These are phyloP conservation scores for Aechmea fasciata DNA, from an alignment of 176 grass and related monocot species.

Conservation along the genomic window DNA sequence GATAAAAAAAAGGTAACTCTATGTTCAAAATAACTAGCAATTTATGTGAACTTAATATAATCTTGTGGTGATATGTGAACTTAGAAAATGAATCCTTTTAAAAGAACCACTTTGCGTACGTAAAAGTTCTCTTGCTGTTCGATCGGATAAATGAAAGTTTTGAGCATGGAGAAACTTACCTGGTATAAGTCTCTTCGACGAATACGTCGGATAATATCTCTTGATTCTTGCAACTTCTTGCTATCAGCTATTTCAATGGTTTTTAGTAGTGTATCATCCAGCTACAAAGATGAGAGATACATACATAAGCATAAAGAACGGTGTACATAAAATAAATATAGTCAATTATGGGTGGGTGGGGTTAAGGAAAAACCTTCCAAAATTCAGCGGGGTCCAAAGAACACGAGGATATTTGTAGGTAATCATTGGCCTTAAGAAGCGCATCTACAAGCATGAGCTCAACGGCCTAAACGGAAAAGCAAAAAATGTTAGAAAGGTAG, in stretches of 20 bases:
- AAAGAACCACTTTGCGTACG: no score
- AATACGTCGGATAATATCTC: constrained; percentile 64
- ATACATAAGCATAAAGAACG: not conserved
- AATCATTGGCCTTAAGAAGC: constrained; percentile 61
- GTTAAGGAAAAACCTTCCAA: constrained; percentile 59
- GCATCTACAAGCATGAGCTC: constrained; percentile 93
- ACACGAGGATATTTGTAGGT: constrained; percentile 67
- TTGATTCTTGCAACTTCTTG: constrained; percentile 57
- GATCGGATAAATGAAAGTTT: no score
- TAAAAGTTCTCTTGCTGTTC: no score
- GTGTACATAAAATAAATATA: constrained; percentile 7
- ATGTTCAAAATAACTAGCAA: no score
- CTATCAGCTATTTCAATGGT: constrained; percentile 60
- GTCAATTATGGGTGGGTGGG: constrained; percentile 9
- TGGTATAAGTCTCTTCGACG: constrained; percentile 83
- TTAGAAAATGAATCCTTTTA: no score
- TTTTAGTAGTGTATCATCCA: constrained; percentile 90
- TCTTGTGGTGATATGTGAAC: no score
- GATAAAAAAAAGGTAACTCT: no score
- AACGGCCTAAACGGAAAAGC: constrained; percentile 42
- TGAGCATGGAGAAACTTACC: constrained; percentile 17
- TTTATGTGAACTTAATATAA: no score
- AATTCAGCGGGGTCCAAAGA: constrained; percentile 68
- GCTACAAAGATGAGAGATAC: constrained; percentile 31
- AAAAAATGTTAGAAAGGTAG: constrained; percentile 18